Evolutionary conservation across 768 basidiomycete species (phyloP), one percentile per base, ranked within the genome.

Genomic region (Artomyces pyxidatus): DNA sequence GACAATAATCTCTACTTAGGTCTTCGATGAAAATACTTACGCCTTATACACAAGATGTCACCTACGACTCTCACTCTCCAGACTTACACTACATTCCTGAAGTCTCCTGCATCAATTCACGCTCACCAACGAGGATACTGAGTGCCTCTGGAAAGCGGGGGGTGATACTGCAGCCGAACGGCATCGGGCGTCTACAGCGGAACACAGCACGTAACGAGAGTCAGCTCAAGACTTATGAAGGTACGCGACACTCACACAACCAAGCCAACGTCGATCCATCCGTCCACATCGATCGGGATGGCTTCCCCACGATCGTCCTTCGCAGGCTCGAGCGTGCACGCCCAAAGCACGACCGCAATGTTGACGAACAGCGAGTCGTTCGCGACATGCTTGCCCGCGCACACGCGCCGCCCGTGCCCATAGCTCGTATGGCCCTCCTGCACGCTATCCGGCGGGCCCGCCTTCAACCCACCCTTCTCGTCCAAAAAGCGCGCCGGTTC

Each of bases 161-260:
- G 11, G 39, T 60, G 17, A 59, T 38, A 27, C 37, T 28, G 44
- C 58, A 59, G 8, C 48, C 42, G 37, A 55, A 60, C 3, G 51
- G 56, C 19, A 28, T 25, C 0, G 59, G 52, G 1, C 30, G 40
- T 14, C 59, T 60, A 26, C 8, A n/a, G n/a, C n/a, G n/a, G n/a
- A n/a, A n/a, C n/a, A n/a, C 17, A 17, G n/a, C 1, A 22, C 32
- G 41, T 17, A 17, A 17, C 42, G n/a, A 50, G 7, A 5, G 8
- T n/a, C 7, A 27, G 42, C 1, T 6, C n/a, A 5, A n/a, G n/a
- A n/a, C n/a, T 4, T 16, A 8, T 32, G 2, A 1, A 21, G 17
- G 16, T 14, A 16, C 28, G 11, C 14, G 25, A 42, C n/a, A 48
- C 58, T 22, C 29, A 59, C 58, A 32, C 11, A 16, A 48, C 32